Base-by-base conservation (phyloP, 306 rosid genomes). In the Cucurbita pepo region DNA sequence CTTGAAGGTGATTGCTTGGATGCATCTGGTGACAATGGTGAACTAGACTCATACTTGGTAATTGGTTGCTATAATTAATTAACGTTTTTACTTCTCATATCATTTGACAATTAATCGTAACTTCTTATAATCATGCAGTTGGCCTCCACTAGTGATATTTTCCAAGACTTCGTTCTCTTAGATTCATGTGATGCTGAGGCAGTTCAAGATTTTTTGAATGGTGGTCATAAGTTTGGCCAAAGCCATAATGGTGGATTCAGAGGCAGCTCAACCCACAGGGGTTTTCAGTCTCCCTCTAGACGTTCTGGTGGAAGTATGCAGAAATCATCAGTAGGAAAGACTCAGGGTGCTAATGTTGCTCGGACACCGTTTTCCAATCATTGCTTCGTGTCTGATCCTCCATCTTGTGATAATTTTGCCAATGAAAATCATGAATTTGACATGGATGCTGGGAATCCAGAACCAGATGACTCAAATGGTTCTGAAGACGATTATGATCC, bases 1-100 rank as follows among this genome's bases (percentile, higher is more conserved):
- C 95, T 91, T 22, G 99, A 94, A 84, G 97, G 99, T 21, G 99
- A 91, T 79, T 94, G 99, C 85, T 81, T 94, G 75, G 99, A 91
- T 77, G 72, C 88, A 30, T 72, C 82, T 52, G 96, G 92, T 80
- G 96, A 89, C 86, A 89, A 87, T 9, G 94, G 96, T 76, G 99
- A 94, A 75, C 81, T 91, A 80, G 97, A 88, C 80, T 85, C 97
- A 16, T 91, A 87, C 82, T 89, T 91, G 99, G 99, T 94, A 94
- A 71, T 14, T 69, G 55, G 56, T 76, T 78, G 72, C 79, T 76
- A 76, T 83, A 80, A 79, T 66, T 82, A 56, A 41, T 77, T 78
- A 62, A 13, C 53, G 25, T 45, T 50, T 53, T 12, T 21, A 44
- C 63, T 64, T 13, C 9, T 19, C 8, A 13, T 22, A 56, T 36